Base-by-base conservation (phyloP, 306 rosid species). In the Canavalia gladiata region DNA sequence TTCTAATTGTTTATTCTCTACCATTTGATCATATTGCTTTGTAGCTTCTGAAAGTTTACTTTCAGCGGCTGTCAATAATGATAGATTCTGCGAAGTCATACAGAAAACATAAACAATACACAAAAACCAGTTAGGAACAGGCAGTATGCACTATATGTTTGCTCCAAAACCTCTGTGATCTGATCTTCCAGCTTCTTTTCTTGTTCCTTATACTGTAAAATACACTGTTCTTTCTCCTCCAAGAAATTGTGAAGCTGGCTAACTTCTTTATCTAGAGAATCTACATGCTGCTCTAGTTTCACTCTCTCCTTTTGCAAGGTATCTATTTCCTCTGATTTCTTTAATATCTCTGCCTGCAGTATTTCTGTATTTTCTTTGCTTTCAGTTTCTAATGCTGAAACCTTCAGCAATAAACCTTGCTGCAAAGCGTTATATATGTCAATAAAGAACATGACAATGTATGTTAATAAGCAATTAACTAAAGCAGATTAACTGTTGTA, bases 1-100 rank as follows among this genome's bases (percentile, higher is more conserved):
- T 67, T 95, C 99, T 47, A 83, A 83, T 60, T 91, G 93, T 72
- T 95, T 89, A 82, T 80, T 87, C 77, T 95, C 98, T 72, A 89
- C 86, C 99, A 95, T 88, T 76, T 80, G 81, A 82, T 95, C 91
- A 66, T 89, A 90, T 76, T 95, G 92, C 83, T 90, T 91, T 84
- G 82, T 91, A 78, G 92, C 92, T 50, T 93, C 98, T 46, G 82
- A 70, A 55, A 91, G 93, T 84, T 85, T 93, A 79, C 83, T 87
- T 89, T 95, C 97, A 73, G 87, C 79, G 82, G 94, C 84, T 62
- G 89, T 76, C 84, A 93, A 65, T 33, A 81, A 80, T 46, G 64
- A 85, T 67, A 68, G 86, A 66, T 85, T 90, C 99, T 95, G 93
- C 90, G 90, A 74, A 75, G 80, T 51, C 75, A 70, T 18, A 66